Evolutionary conservation across 2,329 filamentous ascomycete genomes (phyloP).

Genomic region (Diplodia scrobiculata): DNA sequence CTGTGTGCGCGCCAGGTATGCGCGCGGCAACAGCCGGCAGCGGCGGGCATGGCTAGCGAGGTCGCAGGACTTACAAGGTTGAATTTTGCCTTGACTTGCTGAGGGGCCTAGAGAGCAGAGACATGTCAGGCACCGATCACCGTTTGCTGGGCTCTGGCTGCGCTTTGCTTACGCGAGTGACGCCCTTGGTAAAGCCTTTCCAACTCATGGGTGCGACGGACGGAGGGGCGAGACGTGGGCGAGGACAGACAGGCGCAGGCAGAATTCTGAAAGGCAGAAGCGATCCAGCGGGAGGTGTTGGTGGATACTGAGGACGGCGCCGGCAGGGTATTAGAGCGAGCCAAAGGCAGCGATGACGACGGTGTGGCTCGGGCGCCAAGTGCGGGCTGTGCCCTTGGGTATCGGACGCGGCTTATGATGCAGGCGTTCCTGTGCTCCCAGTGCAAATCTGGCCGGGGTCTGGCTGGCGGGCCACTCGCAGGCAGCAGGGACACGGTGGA

Average conservation of each 20-base stretch:
- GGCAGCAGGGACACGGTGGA: neutral
- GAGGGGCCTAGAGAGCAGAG: slow-evolving; percentile 67
- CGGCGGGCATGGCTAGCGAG: neutral
- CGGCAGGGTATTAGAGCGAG: slow-evolving; percentile 22
- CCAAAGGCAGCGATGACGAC: slow-evolving; percentile 26
- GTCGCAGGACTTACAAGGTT: slow-evolving; percentile 63
- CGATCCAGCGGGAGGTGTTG: slow-evolving; percentile 1
- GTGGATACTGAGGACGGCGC: slow-evolving; percentile 22
- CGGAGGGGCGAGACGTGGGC: neutral
- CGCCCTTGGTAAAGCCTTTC: slow-evolving; percentile 90
- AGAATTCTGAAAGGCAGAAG: neutral
- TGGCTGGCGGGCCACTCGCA: slow-evolving; percentile 8
- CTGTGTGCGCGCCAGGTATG: slow-evolving; percentile 23
- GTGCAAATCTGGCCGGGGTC: slow-evolving; percentile 10
- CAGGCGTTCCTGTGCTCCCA: slow-evolving; percentile 8
- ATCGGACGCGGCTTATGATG: slow-evolving; percentile 1
- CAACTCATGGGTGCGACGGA: slow-evolving; percentile 72
- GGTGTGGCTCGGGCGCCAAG: slow-evolving; percentile 17
- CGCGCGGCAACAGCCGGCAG: neutral
- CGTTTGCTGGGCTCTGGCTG: slow-evolving; percentile 2
- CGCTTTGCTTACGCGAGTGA: slow-evolving; percentile 68
- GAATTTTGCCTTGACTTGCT: slow-evolving; percentile 87
- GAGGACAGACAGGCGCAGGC: neutral
- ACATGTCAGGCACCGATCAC: slow-evolving; percentile 20
- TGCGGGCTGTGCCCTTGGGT: slow-evolving; percentile 13